Conservation (phyloP, 768 basidiomycete species). For the Pholiota conissans region DNA sequence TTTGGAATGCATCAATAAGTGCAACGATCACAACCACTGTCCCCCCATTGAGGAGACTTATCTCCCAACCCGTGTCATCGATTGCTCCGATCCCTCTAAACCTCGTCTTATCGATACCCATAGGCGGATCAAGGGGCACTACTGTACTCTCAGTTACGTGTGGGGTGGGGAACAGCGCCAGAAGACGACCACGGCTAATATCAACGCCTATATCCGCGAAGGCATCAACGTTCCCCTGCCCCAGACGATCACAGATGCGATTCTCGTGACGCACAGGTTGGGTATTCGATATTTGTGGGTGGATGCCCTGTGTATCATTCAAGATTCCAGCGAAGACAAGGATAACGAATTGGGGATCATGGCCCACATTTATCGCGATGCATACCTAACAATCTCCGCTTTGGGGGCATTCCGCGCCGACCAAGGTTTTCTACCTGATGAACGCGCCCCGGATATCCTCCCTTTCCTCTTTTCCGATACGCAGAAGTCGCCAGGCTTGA, state of each 20-base stretch:
- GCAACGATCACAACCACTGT: slow-evolving; percentile 5
- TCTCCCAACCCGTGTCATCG: background rate
- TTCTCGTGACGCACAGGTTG: background rate
- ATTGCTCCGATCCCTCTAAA: background rate
- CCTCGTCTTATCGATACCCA: background rate
- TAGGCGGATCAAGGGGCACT: background rate
- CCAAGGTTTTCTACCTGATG: background rate
- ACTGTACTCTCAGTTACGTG: background rate
- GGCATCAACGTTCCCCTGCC: background rate
- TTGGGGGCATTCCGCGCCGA: background rate
- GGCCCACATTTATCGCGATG: background rate
- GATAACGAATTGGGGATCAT: background rate
- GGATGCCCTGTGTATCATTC: background rate
- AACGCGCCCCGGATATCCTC: background rate
- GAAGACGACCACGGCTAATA: background rate
- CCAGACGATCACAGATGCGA: background rate
- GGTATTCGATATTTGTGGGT: background rate
- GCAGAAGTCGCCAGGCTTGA: background rate
- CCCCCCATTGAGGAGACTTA: background rate
- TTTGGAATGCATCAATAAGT: background rate
- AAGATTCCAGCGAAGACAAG: background rate
- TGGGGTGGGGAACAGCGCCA: background rate
- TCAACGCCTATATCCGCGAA: background rate
- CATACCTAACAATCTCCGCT: background rate
- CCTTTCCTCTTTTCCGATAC: background rate